These are phyloP conservation scores for Epichloe sibirici DNA, from an alignment of 2,329 filamentous ascomycete species.

Conservation along the genomic window DNA sequence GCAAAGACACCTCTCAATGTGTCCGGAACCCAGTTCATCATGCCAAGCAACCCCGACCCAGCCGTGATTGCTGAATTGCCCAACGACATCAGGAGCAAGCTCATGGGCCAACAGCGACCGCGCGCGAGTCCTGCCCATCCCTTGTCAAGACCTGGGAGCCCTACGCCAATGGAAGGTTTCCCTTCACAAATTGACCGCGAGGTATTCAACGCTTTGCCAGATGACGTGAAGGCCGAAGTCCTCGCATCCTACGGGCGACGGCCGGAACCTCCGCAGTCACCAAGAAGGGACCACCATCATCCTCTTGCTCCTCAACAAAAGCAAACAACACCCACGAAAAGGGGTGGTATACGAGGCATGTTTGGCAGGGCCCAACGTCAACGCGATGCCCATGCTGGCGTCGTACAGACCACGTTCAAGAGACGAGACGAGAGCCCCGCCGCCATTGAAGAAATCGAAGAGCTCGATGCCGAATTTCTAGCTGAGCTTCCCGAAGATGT, in stretches of 20 bases:
- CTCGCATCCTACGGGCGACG: slow-evolving; percentile 53
- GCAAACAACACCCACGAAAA: slow-evolving; percentile 53
- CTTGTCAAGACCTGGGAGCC: slow-evolving; percentile 25
- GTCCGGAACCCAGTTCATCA: slow-evolving; percentile 79
- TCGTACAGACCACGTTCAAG: slow-evolving; percentile 63
- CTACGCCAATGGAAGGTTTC: slow-evolving; percentile 30
- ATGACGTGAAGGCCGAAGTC: slow-evolving; percentile 76
- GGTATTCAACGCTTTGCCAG: slow-evolving; percentile 70
- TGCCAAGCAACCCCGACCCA: slow-evolving; percentile 74
- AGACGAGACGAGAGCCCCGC: slow-evolving; percentile 15
- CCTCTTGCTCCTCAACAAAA: slow-evolving; percentile 39
- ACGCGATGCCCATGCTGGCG: slow-evolving; percentile 41
- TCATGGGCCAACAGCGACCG: slow-evolving; percentile 50
- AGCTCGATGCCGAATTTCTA: slow-evolving; percentile 61
- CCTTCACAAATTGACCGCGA: slow-evolving; percentile 78
- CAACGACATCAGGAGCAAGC: slow-evolving; percentile 63
- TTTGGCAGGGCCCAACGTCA: slow-evolving; percentile 37
- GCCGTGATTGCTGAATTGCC: slow-evolving; percentile 76
- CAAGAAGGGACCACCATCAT: slow-evolving; percentile 35
- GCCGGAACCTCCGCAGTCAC: slow-evolving; percentile 34
- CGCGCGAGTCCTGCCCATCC: slow-evolving; percentile 11
- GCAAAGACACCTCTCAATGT: slow-evolving; percentile 63
- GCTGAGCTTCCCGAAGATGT: slow-evolving; percentile 74
- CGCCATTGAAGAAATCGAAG: slow-evolving; percentile 26
- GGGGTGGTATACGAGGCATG: slow-evolving; percentile 30